These are phyloP conservation scores for Hippophae rhamnoides DNA, from an alignment of 306 rosid species.

Conservation along the genomic window DNA sequence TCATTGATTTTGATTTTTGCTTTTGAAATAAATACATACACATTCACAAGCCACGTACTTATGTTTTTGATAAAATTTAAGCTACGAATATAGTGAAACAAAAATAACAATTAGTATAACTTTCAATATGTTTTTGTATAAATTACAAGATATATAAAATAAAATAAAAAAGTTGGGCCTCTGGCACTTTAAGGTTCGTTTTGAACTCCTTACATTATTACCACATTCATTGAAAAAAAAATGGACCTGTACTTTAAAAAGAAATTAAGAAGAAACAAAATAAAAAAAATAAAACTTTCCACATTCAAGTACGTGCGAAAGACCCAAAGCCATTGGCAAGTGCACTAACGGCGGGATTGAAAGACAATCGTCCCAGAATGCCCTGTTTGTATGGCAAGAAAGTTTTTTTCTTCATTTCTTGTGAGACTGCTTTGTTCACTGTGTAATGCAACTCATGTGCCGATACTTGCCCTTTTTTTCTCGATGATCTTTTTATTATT, in stretches of 20 bases:
- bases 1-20: too few relatives aligned
- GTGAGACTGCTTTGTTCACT: slow-evolving; percentile 49
- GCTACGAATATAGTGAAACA: too few relatives aligned
- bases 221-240: too few relatives aligned
- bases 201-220: too few relatives aligned
- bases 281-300: neutral
- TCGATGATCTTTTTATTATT: slow-evolving; percentile 4
- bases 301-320: slow-evolving; percentile 15
- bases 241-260: neutral
- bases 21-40: too few relatives aligned
- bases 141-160: too few relatives aligned
- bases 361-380: slow-evolving; percentile 58
- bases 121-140: too few relatives aligned
- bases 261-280: slow-evolving; percentile 9
- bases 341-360: slow-evolving; percentile 37
- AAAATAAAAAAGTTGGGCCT: too few relatives aligned
- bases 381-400: slow-evolving; percentile 88
- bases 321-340: slow-evolving; percentile 44
- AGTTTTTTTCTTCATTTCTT: slow-evolving; percentile 77
- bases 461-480: slow-evolving; percentile 43
- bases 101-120: too few relatives aligned
- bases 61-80: too few relatives aligned
- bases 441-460: slow-evolving; percentile 70
- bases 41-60: too few relatives aligned
- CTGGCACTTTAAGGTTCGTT: too few relatives aligned